phyloP scores from a whole-genome alignment of 768 basidiomycete species.

The Cantharellus anzutake region DNA sequence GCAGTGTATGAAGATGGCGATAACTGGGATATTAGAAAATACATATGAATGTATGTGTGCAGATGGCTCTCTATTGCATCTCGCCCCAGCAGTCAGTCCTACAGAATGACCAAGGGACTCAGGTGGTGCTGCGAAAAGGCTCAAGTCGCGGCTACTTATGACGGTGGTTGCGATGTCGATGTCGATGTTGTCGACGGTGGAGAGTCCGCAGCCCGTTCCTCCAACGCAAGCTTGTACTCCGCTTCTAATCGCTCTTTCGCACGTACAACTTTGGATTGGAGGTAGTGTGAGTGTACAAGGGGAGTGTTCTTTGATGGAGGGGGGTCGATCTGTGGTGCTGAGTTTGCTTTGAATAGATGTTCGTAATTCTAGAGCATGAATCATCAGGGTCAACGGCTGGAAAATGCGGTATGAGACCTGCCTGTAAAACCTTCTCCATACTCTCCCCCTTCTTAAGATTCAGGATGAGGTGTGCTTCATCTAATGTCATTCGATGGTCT shows the following conservation, averaged over 20 bases:
- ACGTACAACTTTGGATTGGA: constrained; percentile 93
- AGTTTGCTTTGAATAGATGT: constrained; percentile 79
- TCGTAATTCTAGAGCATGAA: constrained; percentile 55
- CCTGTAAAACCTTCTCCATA: constrained; percentile 55
- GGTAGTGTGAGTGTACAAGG: constrained; percentile 62
- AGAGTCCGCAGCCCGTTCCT: background rate
- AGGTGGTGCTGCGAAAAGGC: no score
- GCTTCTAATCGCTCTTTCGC: constrained; percentile 92
- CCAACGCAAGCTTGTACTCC: constrained; percentile 28
- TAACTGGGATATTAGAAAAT: no score
- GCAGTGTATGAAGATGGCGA: no score
- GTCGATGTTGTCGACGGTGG: background rate
- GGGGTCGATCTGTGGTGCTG: constrained; percentile 29
- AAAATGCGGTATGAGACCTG: constrained; percentile 16
- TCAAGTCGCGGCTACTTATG: background rate
- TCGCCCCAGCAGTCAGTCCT: no score
- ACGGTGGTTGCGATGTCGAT: background rate
- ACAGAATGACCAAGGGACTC: no score
- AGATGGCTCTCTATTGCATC: no score
- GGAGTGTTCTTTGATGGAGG: constrained; percentile 22
- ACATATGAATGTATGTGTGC: no score
- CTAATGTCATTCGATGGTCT: constrained; percentile 80
- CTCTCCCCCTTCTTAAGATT: constrained; percentile 63
- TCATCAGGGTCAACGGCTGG: background rate
- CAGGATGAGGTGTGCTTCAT: constrained; percentile 85